Percentiles rank a stretch among this genome's conserved stretches.
Conservation (phyloP, 352 stramenopile species). For the Aphanomyces euteiches region DNA sequence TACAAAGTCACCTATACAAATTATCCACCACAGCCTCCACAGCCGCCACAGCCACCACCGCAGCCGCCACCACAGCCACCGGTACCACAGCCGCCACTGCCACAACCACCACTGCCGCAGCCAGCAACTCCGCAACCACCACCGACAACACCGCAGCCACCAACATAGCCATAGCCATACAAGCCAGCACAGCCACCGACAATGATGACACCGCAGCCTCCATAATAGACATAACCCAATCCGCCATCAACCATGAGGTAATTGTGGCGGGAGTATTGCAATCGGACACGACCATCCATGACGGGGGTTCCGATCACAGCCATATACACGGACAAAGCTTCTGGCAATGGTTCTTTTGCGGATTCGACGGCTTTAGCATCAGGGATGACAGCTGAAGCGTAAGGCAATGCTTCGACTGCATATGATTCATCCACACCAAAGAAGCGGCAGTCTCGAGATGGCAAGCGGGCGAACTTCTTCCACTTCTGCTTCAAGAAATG, state of each 20-base stretch:
- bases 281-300: constrained; percentile 27
- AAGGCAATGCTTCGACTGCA: constrained; percentile 2
- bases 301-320: constrained; percentile 28
- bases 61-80: not conserved
- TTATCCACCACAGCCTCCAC: not conserved
- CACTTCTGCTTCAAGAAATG: constrained; percentile 12
- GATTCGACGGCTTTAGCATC: not conserved
- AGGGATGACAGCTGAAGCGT: not conserved
- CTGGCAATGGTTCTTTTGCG: not conserved
- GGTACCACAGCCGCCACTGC: not conserved
- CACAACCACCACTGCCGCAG: not conserved
- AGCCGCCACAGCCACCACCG: constrained; percentile 6
- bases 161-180: not conserved
- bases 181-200: not conserved
- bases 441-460: constrained; percentile 14
- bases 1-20: not conserved
- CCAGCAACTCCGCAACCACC: not conserved
- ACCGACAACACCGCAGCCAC: not conserved
- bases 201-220: not conserved
- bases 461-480: constrained; percentile 9
- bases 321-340: constrained; percentile 21
- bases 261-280: constrained; percentile 25
- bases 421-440: constrained; percentile 17
- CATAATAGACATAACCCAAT: not conserved
- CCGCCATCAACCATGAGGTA: constrained; percentile 17